Percentiles rank a stretch among this genome's conserved stretches.
These are phyloP conservation scores for Neurospora intermedia DNA, from an alignment of 495 filamentous ascomycete genomes.

Conservation along the genomic window DNA sequence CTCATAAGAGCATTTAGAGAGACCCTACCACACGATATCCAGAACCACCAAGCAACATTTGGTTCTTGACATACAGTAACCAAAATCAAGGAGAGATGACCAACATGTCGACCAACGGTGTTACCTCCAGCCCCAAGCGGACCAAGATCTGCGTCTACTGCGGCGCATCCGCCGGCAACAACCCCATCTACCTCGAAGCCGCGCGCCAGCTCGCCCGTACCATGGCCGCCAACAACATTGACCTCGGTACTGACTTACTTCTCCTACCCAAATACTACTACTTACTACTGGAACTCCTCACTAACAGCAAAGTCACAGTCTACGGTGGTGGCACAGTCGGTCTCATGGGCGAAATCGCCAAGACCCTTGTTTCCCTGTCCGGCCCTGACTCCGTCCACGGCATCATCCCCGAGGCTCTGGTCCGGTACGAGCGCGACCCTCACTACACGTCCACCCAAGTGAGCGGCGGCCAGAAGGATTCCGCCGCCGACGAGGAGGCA, in stretches of 20 bases:
- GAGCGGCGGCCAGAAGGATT: conserved; percentile 5
- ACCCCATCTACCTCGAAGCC: conserved; percentile 57
- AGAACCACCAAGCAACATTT: background rate
- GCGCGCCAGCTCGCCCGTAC: conserved; percentile 65
- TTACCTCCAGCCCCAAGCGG: conserved; percentile 27
- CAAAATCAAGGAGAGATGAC: background rate
- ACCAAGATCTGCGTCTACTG: conserved; percentile 70
- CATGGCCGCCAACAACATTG: conserved; percentile 64
- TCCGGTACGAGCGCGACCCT: conserved; percentile 63
- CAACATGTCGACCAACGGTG: conserved; percentile 33
- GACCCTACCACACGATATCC: background rate
- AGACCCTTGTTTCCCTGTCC: conserved; percentile 73
- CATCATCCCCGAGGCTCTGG: conserved; percentile 76
- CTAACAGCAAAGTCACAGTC: conserved; percentile 32
- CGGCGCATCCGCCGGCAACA: conserved; percentile 61
- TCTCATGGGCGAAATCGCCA: conserved; percentile 87
- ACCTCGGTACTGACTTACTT: conserved; percentile 36
- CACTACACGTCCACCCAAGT: conserved; percentile 31
- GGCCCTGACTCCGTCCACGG: conserved; percentile 82
- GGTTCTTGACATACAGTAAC: background rate
- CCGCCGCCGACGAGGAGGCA: conserved; percentile 9
- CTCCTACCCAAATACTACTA: background rate
- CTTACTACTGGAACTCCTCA: background rate
- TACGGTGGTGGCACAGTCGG: conserved; percentile 93
- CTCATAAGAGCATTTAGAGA: background rate